Conservation (phyloP, 2,329 filamentous ascomycete species). For the Botryotinia narcissicola region DNA sequence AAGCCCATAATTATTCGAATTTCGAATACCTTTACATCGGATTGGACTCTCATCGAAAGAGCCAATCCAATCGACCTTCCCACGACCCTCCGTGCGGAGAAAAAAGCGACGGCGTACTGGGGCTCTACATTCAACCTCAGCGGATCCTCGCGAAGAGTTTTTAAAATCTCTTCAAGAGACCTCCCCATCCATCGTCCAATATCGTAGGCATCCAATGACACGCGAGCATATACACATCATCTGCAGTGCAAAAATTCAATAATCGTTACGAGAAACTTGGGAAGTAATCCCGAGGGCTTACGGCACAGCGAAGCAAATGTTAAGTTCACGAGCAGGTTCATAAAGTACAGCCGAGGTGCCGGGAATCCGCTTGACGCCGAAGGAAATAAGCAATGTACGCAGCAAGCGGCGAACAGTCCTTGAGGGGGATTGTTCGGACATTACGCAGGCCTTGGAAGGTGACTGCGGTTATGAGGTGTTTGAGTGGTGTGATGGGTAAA, state of each 20-base stretch:
- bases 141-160: slow-evolving; percentile 1
- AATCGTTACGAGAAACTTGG: neutral
- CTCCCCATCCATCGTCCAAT: neutral
- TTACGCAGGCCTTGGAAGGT: neutral
- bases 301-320: neutral
- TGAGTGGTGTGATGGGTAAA: neutral
- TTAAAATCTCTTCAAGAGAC: neutral
- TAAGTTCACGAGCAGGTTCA: neutral
- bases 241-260: neutral
- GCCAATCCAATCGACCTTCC: neutral
- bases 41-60: neutral
- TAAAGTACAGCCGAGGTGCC: slow-evolving; percentile 3
- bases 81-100: neutral
- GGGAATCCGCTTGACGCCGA: slow-evolving; percentile 10
- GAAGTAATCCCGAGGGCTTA: neutral
- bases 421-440: slow-evolving; percentile 8
- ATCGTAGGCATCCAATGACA: neutral
- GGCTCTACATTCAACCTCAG: neutral
- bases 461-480: neutral
- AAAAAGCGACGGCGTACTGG: neutral
- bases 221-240: neutral
- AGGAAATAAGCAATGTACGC: neutral
- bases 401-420: neutral
- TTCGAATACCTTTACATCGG: neutral
- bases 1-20: neutral